These are phyloP conservation scores for Sonneratia caseolaris DNA, from an alignment of 345 rosid genomes.

Conservation along the genomic window DNA sequence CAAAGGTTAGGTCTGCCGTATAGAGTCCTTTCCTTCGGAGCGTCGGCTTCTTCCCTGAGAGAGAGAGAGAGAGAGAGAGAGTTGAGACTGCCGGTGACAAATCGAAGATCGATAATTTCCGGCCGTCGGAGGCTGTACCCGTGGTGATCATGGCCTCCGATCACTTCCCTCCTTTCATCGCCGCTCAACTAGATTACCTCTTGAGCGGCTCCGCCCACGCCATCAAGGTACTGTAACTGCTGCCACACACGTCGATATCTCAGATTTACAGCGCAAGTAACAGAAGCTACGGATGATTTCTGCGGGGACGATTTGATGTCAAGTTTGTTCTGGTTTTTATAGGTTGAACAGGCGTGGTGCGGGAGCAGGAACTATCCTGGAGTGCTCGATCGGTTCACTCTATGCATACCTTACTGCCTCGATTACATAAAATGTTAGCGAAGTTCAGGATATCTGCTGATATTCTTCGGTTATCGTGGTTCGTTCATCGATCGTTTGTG, in stretches of 20 bases:
- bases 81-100: neutral
- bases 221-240: conserved; percentile 39
- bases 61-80: neutral
- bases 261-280: neutral
- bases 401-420: conserved; percentile 81
- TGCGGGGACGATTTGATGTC: neutral
- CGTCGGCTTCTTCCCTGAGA: neutral
- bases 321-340: conserved; percentile 12
- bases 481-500: conserved; percentile 1
- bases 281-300: neutral
- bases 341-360: conserved; percentile 81
- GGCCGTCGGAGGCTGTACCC: conserved; percentile 1
- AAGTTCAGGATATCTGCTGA: neutral
- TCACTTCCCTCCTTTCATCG: conserved; percentile 59
- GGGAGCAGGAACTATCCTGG: conserved; percentile 53
- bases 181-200: conserved; percentile 82
- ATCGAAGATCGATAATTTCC: neutral
- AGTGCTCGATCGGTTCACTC: conserved; percentile 72
- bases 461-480: conserved; percentile 2
- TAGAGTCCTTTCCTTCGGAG: neutral
- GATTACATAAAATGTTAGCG: conserved; percentile 72
- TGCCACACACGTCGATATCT: neutral
- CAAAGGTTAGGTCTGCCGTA: neutral
- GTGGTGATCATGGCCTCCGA: conserved; percentile 42
- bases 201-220: conserved; percentile 43